phyloP scores from a whole-genome alignment of 495 filamentous ascomycete genomes.

The Neurospora discreta region DNA sequence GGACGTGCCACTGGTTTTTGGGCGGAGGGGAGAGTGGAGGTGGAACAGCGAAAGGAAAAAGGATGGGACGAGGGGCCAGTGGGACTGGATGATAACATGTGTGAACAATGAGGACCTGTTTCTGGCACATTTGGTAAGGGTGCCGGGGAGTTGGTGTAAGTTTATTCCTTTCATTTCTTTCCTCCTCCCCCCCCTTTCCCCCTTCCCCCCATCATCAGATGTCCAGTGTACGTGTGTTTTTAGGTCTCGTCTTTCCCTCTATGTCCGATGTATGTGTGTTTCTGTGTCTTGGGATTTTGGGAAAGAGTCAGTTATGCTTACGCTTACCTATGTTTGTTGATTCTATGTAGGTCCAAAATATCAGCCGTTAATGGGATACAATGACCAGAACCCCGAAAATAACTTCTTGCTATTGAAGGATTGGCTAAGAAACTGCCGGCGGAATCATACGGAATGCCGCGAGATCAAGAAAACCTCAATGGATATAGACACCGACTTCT shows the following conservation, averaged over 20 bases:
- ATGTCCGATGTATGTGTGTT: background rate
- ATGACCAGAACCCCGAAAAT: background rate
- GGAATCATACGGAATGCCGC: background rate
- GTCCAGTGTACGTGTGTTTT: no score
- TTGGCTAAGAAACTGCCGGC: background rate
- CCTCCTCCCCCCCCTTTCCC: background rate
- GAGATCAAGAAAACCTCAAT: background rate
- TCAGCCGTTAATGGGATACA: background rate
- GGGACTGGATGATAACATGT: background rate
- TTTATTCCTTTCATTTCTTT: background rate
- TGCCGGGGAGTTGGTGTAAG: background rate
- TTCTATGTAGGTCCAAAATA: background rate
- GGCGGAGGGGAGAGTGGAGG: background rate
- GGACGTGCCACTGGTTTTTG: background rate
- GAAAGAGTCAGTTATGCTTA: background rate
- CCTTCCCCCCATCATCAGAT: no score
- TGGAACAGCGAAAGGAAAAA: no score
- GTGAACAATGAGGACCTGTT: background rate
- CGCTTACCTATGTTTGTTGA: background rate
- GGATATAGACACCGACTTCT: background rate
- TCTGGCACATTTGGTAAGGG: rapidly evolving
- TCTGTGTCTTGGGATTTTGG: background rate
- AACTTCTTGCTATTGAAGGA: background rate
- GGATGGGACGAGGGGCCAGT: background rate
- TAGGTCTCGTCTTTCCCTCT: no score